Evolutionary conservation across 805 yeast genomes (phyloP).

Genomic region (Yarrowia divulgata): DNA sequence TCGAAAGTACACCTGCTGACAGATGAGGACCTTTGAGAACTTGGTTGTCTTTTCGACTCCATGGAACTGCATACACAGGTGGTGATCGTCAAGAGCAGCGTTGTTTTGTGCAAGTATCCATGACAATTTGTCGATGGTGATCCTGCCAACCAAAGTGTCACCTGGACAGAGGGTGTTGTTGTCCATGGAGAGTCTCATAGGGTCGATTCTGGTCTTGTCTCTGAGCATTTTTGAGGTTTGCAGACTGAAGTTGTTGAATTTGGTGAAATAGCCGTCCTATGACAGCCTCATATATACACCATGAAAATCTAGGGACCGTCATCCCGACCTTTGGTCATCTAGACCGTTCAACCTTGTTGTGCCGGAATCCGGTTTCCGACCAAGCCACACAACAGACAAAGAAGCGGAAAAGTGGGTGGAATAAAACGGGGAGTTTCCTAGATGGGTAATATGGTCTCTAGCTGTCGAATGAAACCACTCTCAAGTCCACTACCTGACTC

Average conservation of each 20-base stretch:
- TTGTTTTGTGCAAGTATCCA: neutral
- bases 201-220: neutral
- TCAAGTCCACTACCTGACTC: neutral
- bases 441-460: too few relatives aligned
- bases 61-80: conserved; percentile 21
- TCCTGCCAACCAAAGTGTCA: neutral
- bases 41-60: conserved; percentile 8
- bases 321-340: neutral
- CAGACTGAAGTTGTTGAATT: neutral
- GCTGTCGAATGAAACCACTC: neutral
- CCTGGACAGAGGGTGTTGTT: neutral
- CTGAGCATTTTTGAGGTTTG: neutral
- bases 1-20: neutral
- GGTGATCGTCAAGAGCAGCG: neutral
- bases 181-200: neutral
- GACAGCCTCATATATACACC: neutral
- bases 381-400: neutral
- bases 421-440: neutral
- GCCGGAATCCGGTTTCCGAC: conserved; percentile 6
- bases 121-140: neutral
- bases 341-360: too few relatives aligned
- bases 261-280: too few relatives aligned
- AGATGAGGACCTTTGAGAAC: neutral
- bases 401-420: neutral
- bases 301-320: neutral